These are phyloP conservation scores for Crithidia acanthocephali DNA, from an alignment of 208 protist genomes.

Conservation along the genomic window DNA sequence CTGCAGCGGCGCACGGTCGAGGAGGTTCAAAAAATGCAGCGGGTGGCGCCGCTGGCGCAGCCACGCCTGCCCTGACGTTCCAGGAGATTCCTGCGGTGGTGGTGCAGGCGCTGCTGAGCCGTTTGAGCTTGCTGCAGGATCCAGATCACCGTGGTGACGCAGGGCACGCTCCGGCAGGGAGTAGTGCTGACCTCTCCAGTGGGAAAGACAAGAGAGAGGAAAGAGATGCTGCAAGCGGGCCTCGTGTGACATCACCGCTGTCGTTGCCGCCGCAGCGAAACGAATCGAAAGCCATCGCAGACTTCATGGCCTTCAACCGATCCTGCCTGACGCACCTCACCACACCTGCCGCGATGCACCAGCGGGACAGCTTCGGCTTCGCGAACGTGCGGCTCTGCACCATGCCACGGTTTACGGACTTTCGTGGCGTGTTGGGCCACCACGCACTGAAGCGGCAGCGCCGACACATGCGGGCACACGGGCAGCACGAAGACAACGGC, in stretches of 20 bases:
- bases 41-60: no score
- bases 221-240: not conserved
- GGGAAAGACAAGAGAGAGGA: not conserved
- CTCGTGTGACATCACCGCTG: not conserved
- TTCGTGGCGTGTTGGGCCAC: not conserved
- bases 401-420: constrained; percentile 3
- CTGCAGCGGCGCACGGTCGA: not conserved
- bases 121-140: constrained; percentile 13
- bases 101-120: constrained; percentile 27
- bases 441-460: constrained; percentile 16
- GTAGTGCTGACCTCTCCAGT: not conserved
- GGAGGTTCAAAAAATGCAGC: not conserved
- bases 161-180: not conserved
- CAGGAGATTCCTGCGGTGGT: constrained; percentile 31
- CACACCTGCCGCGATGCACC: not conserved
- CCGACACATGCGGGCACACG: not conserved
- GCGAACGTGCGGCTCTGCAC: constrained; percentile 1
- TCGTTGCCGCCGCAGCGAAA: constrained; percentile 8
- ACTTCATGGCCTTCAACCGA: constrained; percentile 16
- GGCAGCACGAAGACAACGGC: not conserved
- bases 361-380: not conserved
- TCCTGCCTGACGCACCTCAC: constrained; percentile 6
- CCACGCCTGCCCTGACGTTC: constrained; percentile 14
- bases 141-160: not conserved
- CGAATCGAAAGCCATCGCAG: constrained; percentile 35